phyloP scores from a whole-genome alignment of 192 early-diverging fungal species.

The Dissophora globulifera region DNA sequence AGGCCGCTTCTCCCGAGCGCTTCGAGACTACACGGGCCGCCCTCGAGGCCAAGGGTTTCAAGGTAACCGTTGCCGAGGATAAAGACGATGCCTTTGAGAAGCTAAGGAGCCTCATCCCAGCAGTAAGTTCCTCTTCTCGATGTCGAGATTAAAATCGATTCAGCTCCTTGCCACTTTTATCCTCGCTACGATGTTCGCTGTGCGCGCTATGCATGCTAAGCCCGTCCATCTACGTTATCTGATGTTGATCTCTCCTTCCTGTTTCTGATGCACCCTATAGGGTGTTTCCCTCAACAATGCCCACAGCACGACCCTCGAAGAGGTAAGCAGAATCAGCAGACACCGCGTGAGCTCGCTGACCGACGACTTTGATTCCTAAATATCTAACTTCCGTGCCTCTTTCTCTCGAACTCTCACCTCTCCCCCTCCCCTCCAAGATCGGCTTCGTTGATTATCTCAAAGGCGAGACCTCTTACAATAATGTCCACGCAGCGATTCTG shows the following conservation, averaged over 20 bases:
- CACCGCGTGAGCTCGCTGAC: neutral
- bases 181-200: neutral
- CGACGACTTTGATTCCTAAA: too few species aligned
- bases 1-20: slow-evolving; percentile 26
- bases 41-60: slow-evolving; percentile 55
- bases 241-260: neutral
- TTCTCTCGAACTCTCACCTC: too few species aligned
- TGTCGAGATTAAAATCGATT: too few species aligned
- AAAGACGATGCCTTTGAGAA: slow-evolving; percentile 52
- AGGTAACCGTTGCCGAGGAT: slow-evolving; percentile 52
- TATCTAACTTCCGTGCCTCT: too few species aligned
- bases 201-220: slow-evolving; percentile 6
- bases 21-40: slow-evolving; percentile 37
- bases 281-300: slow-evolving; percentile 48
- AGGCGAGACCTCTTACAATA: neutral
- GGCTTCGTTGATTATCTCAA: too few species aligned
- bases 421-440: too few species aligned
- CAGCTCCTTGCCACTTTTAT: neutral
- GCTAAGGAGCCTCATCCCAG: slow-evolving; percentile 54
- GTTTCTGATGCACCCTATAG: slow-evolving; percentile 6
- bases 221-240: neutral
- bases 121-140: too few species aligned
- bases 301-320: slow-evolving; percentile 56
- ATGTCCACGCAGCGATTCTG: neutral
- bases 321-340: slow-evolving; percentile 23